These are phyloP conservation scores for Dentipellis sp. DNA, from an alignment of 768 basidiomycete species.

Conservation along the genomic window DNA sequence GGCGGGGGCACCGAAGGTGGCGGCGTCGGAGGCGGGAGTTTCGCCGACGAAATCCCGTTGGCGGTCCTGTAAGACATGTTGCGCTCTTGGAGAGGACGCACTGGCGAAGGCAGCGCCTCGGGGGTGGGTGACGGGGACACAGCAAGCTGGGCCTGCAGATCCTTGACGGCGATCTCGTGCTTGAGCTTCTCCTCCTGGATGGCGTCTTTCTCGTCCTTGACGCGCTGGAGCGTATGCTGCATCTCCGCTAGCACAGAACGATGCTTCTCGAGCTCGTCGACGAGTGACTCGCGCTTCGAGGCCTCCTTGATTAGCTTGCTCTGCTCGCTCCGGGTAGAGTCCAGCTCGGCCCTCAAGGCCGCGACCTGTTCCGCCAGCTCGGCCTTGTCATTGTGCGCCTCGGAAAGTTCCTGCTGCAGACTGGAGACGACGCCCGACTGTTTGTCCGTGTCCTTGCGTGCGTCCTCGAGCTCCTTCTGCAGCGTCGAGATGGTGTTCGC, in stretches of 20 bases:
- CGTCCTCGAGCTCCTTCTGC: constrained; percentile 38
- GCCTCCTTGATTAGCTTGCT: constrained; percentile 59
- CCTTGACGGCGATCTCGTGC: constrained; percentile 62
- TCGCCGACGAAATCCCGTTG: constrained; percentile 58
- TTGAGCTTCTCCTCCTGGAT: constrained; percentile 64
- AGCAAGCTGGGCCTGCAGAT: constrained; percentile 68
- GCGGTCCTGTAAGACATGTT: constrained; percentile 41
- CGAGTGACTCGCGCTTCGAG: constrained; percentile 66
- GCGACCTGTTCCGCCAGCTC: constrained; percentile 34
- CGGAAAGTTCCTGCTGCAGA: constrained; percentile 42
- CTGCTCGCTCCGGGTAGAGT: constrained; percentile 48
- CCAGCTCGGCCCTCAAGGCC: constrained; percentile 49
- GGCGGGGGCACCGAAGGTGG: constrained; percentile 84
- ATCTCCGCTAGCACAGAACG: constrained; percentile 68
- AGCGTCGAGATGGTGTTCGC: constrained; percentile 20
- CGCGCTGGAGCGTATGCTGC: constrained; percentile 68
- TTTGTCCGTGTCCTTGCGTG: constrained; percentile 41
- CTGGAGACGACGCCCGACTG: constrained; percentile 37
- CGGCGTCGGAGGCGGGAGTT: constrained; percentile 81
- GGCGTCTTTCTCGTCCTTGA: constrained; percentile 75
- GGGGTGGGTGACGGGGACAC: constrained; percentile 32
- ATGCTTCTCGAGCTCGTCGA: constrained; percentile 68
- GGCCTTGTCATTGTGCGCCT: constrained; percentile 29
- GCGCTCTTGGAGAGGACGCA: constrained; percentile 40
- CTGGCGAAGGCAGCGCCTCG: constrained; percentile 41